Conservation (phyloP, 768 basidiomycete species). For the Neoboletus brunneissimus region DNA sequence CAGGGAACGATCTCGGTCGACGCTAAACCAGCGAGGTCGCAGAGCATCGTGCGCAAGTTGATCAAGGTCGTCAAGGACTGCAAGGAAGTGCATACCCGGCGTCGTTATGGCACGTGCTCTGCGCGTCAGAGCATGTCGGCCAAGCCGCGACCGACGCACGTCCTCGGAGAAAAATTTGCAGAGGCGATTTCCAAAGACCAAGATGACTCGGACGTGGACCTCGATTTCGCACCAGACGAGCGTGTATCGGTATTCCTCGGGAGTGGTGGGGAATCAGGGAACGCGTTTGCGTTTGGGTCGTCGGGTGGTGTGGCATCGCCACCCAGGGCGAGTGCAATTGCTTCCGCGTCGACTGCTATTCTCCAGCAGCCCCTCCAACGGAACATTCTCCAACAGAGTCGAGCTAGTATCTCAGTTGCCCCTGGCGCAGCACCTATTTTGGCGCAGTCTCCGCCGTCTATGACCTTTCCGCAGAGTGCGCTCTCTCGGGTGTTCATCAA, state of each 20-base stretch:
- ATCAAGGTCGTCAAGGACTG: constrained; percentile 83
- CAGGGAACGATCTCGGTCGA: not conserved
- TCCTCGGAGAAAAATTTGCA: constrained; percentile 66
- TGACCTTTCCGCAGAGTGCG: constrained; percentile 55
- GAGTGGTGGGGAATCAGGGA: constrained; percentile 39
- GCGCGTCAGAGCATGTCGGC: constrained; percentile 31
- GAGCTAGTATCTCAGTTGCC: constrained; percentile 32
- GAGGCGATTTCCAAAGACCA: constrained; percentile 48
- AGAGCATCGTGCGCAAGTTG: constrained; percentile 80
- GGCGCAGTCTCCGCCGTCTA: constrained; percentile 36
- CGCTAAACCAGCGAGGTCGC: constrained; percentile 7
- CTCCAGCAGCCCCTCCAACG: constrained; percentile 60
- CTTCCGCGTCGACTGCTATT: constrained; percentile 57
- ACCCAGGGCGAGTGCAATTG: constrained; percentile 45
- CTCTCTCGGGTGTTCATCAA: constrained; percentile 76
- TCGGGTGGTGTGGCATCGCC: constrained; percentile 27
- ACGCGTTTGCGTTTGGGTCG: constrained; percentile 39
- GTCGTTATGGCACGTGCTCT: constrained; percentile 29
- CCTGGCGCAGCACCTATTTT: constrained; percentile 14
- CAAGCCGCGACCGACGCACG: constrained; percentile 41
- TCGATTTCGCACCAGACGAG: constrained; percentile 67
- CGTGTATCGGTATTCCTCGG: constrained; percentile 38
- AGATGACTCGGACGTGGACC: constrained; percentile 70
- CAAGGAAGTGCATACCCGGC: constrained; percentile 60
- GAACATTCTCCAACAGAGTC: constrained; percentile 48